These are phyloP conservation scores for Aspergillus calidoustus DNA, from an alignment of 2,329 filamentous ascomycete species.

Conservation along the genomic window DNA sequence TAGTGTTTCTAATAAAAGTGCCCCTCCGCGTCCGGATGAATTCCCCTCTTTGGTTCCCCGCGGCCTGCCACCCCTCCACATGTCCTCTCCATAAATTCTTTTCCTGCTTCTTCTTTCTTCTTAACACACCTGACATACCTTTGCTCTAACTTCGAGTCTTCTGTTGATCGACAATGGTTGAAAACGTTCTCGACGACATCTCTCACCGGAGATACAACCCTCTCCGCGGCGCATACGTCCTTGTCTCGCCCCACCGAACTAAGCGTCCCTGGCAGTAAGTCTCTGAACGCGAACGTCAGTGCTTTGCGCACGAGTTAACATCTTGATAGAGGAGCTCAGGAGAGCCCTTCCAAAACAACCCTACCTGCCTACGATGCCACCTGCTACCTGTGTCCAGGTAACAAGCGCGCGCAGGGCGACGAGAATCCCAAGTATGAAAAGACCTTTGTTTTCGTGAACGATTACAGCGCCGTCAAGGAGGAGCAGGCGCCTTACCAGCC, in stretches of 20 bases:
- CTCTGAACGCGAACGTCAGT: background rate
- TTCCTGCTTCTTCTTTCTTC: background rate
- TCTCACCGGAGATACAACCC: constrained; percentile 95
- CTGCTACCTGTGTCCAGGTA: constrained; percentile 95
- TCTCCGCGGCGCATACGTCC: constrained; percentile 84
- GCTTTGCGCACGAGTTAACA: constrained; percentile 1
- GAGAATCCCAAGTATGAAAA: constrained; percentile 81
- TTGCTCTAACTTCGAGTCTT: background rate
- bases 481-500: constrained; percentile 78
- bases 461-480: constrained; percentile 96
- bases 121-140: background rate
- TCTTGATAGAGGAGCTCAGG: constrained; percentile 71
- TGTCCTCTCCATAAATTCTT: constrained; percentile 9
- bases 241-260: constrained; percentile 94
- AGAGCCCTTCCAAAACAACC: constrained; percentile 68
- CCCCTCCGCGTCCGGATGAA: constrained; percentile 16
- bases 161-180: constrained; percentile 60
- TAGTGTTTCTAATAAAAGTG: constrained; percentile 5
- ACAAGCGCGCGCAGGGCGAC: constrained; percentile 85
- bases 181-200: constrained; percentile 87
- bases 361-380: constrained; percentile 83
- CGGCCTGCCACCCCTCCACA: constrained; percentile 10
- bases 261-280: constrained; percentile 98
- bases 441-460: constrained; percentile 95
- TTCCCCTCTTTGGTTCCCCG: constrained; percentile 16